Evolutionary conservation across 352 stramenopile genomes (phyloP).

Genomic region (Phytophthora capsici): DNA sequence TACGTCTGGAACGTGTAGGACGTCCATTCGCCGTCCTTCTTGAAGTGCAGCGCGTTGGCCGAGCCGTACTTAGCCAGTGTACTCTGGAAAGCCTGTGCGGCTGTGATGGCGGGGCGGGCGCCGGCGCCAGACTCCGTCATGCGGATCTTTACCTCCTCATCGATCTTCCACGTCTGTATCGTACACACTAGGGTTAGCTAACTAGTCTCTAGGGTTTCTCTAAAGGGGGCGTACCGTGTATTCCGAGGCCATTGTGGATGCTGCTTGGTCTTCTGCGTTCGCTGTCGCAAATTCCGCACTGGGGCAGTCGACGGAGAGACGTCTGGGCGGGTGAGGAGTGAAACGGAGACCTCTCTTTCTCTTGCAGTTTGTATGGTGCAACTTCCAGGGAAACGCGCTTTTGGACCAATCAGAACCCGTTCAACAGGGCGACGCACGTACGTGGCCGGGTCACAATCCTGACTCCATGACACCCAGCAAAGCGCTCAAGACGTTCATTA

Average conservation of each 20-base stretch:
- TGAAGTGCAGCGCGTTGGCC: slow-evolving; percentile 69
- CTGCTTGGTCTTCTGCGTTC: slow-evolving; percentile 28
- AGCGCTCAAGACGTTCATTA: slow-evolving; percentile 6
- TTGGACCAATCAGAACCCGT: slow-evolving; percentile 15
- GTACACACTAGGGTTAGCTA: slow-evolving; percentile 3
- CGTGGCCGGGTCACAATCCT: slow-evolving; percentile 17
- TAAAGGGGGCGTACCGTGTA: slow-evolving; percentile 44
- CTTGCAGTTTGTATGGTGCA: slow-evolving; percentile 35
- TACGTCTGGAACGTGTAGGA: slow-evolving; percentile 78
- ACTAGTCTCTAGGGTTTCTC: not conserved
- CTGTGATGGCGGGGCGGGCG: slow-evolving; percentile 51
- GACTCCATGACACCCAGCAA: slow-evolving; percentile 15
- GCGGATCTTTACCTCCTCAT: slow-evolving; percentile 85
- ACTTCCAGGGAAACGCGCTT: slow-evolving; percentile 16
- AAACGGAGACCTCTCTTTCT: slow-evolving; percentile 19
- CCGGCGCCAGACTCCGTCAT: slow-evolving; percentile 59
- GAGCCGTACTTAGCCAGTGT: slow-evolving; percentile 61
- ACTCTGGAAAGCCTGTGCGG: slow-evolving; percentile 66
- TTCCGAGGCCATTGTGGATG: slow-evolving; percentile 32
- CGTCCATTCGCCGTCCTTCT: slow-evolving; percentile 76
- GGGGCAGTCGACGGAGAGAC: slow-evolving; percentile 9
- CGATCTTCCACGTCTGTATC: slow-evolving; percentile 80
- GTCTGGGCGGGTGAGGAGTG: slow-evolving; percentile 14
- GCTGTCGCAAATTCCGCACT: slow-evolving; percentile 57
- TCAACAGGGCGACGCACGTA: slow-evolving; percentile 2